Percentiles rank a stretch among this genome's conserved stretches.
phyloP scores from a whole-genome alignment of 2,329 filamentous ascomycete genomes.

The Phyllosticta capitalensis region DNA sequence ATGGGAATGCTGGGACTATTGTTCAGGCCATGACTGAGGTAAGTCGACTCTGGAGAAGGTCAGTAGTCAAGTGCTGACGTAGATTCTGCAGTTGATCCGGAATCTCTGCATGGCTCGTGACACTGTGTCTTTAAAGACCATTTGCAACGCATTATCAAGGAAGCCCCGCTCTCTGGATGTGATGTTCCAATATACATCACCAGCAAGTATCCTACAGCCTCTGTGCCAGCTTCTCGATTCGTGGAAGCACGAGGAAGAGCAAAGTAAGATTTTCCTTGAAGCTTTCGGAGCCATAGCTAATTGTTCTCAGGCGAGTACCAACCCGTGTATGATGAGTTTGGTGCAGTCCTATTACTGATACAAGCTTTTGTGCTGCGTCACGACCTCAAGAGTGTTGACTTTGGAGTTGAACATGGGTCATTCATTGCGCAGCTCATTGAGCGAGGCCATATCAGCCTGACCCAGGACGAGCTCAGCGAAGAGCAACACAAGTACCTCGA shows the following conservation, averaged over 20 bases:
- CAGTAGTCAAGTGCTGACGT: constrained; percentile 9
- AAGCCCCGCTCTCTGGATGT: constrained; percentile 65
- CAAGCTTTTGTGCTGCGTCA: constrained; percentile 70
- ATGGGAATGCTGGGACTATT: constrained; percentile 83
- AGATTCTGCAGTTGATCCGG: constrained; percentile 48
- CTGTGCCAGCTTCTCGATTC: constrained; percentile 66
- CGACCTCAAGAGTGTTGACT: constrained; percentile 52
- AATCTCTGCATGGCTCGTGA: constrained; percentile 63
- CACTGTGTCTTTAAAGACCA: constrained; percentile 67
- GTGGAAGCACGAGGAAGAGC: constrained; percentile 75
- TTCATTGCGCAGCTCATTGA: constrained; percentile 60
- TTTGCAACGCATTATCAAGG: constrained; percentile 64
- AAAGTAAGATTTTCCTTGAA: constrained; percentile 34
- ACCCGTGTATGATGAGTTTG: constrained; percentile 79
- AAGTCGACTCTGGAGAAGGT: neutral
- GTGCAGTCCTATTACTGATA: constrained; percentile 63
- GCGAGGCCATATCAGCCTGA: constrained; percentile 48
- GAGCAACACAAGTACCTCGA: constrained; percentile 58
- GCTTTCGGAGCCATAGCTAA: neutral
- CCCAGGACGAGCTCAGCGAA: constrained; percentile 52
- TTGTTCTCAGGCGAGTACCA: constrained; percentile 58
- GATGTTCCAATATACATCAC: constrained; percentile 64
- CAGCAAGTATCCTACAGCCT: constrained; percentile 59
- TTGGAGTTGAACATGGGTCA: constrained; percentile 55
- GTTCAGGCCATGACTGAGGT: constrained; percentile 54